phyloP scores from a whole-genome alignment of 2,329 filamentous ascomycete species.

The Pyrenophora tritici-repentis region DNA sequence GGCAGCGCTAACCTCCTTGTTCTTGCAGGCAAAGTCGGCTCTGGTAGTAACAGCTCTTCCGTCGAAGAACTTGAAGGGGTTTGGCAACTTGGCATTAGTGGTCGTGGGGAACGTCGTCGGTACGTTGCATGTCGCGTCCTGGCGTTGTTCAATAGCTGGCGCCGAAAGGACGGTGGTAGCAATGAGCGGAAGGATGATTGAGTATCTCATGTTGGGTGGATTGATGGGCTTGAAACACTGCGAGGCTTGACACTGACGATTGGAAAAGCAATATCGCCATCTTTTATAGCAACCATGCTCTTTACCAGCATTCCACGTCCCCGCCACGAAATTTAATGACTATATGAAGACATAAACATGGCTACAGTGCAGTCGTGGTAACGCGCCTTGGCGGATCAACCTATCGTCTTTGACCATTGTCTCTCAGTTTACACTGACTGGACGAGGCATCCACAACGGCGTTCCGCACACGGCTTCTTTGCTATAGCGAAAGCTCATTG shows the following conservation, averaged over 20 bases:
- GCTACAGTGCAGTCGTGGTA: conserved; percentile 37
- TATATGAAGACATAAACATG: conserved; percentile 31
- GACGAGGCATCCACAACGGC: background rate
- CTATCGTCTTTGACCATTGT: background rate
- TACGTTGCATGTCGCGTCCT: conserved; percentile 34
- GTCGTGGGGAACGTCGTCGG: conserved; percentile 39
- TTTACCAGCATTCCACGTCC: conserved; percentile 17
- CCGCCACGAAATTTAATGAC: conserved; percentile 30
- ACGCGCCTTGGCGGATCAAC: conserved; percentile 26
- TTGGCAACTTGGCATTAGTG: conserved; percentile 41
- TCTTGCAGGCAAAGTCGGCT: conserved; percentile 44
- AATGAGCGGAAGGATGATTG: conserved; percentile 36
- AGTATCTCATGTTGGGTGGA: conserved; percentile 39
- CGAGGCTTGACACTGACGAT: conserved; percentile 8
- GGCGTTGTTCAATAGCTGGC: conserved; percentile 37
- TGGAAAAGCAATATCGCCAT: background rate
- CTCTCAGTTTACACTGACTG: background rate
- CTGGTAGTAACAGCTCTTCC: conserved; percentile 44
- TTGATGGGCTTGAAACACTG: conserved; percentile 9
- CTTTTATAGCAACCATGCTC: conserved; percentile 19
- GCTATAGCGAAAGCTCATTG: background rate
- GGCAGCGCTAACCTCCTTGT: conserved; percentile 44
- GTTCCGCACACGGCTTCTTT: background rate
- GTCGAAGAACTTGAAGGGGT: conserved; percentile 48
- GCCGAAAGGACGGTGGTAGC: conserved; percentile 37